Conservation (phyloP, 2,329 filamentous ascomycete species). For the Stachybotrys elegans region DNA sequence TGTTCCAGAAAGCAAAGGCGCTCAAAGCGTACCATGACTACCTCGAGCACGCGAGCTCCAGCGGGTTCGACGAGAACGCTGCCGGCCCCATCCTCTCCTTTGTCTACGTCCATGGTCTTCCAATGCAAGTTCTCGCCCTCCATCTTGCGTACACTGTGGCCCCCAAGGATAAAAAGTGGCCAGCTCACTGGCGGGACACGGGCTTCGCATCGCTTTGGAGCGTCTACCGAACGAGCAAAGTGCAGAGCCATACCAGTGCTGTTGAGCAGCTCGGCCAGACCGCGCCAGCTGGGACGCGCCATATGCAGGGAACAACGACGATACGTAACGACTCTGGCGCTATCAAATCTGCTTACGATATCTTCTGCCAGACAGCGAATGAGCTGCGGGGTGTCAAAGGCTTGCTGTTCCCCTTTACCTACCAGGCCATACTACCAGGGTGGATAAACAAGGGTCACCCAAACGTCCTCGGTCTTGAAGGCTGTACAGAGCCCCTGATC, state of each 20-base stretch:
- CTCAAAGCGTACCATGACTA: constrained; percentile 1
- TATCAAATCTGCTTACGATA: not conserved
- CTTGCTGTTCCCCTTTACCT: not conserved
- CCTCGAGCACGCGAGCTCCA: not conserved
- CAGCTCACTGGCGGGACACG: not conserved
- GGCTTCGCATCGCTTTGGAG: not conserved
- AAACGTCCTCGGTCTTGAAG: constrained; percentile 1
- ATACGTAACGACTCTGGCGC: not conserved
- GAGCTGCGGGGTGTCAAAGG: not conserved
- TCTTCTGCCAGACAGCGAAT: not conserved
- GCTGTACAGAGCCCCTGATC: constrained; percentile 1
- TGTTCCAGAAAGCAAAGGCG: not conserved
- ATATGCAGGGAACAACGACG: not conserved
- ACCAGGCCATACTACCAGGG: not conserved
- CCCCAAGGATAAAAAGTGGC: not conserved
- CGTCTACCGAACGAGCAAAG: not conserved
- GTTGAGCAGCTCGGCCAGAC: not conserved
- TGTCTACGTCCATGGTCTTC: not conserved
- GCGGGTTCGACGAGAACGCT: not conserved
- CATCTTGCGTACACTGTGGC: not conserved
- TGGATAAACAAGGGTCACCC: not conserved
- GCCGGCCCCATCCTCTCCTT: not conserved
- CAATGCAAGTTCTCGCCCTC: not conserved
- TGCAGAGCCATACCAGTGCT: not conserved
- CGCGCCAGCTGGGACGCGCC: not conserved